phyloP scores from a whole-genome alignment of 306 rosid species.

The Acacia acuminata region DNA sequence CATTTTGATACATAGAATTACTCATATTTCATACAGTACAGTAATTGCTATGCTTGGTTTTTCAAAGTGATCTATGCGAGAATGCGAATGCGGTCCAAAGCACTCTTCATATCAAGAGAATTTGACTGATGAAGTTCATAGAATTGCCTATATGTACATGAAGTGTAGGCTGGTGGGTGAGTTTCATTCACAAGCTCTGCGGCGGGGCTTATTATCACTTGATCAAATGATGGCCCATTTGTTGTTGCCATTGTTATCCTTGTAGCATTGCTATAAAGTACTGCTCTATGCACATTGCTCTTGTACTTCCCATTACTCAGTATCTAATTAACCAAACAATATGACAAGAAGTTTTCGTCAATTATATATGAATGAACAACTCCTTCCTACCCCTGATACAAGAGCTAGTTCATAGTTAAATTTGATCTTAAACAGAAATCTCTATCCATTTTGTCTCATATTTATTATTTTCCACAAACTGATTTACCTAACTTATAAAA shows the following conservation, averaged over 20 bases:
- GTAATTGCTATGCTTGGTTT: neutral
- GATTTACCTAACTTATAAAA: no score
- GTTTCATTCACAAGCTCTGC: neutral
- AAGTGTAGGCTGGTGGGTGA: neutral
- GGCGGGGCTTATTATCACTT: neutral
- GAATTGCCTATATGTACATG: neutral
- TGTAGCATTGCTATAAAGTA: neutral
- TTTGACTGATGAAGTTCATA: neutral
- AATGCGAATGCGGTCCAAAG: neutral
- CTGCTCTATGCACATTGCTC: constrained; percentile 11
- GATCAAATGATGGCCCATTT: neutral
- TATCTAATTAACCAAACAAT: neutral
- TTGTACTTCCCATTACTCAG: neutral
- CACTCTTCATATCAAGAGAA: neutral
- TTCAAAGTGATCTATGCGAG: neutral
- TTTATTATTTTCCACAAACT: no score
- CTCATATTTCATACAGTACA: neutral
- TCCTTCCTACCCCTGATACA: neutral
- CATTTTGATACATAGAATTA: neutral
- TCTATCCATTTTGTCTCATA: no score
- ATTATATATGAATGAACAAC: neutral
- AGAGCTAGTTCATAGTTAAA: no score
- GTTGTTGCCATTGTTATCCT: neutral
- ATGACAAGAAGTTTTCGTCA: neutral
- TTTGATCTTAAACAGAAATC: no score